Percentiles rank a stretch among this genome's conserved stretches.
Evolutionary conservation across 2,329 filamentous ascomycete species (phyloP).

Genomic region (Xylaria digitata): DNA sequence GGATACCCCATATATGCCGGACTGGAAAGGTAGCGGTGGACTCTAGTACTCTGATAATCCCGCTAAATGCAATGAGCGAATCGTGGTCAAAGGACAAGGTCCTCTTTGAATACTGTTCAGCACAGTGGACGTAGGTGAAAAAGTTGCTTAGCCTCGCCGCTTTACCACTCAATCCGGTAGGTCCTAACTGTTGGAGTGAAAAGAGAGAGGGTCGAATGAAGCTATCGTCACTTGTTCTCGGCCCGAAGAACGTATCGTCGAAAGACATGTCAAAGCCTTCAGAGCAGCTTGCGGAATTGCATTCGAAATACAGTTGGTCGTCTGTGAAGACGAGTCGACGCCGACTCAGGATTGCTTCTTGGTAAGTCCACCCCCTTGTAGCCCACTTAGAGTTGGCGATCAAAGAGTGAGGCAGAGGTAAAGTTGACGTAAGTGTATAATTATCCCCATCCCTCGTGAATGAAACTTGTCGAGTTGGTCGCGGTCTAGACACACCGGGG

Average conservation of each 20-base stretch:
- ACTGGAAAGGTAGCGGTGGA: slow-evolving; percentile 31
- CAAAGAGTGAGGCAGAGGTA: slow-evolving; percentile 8
- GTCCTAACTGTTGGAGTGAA: slow-evolving; percentile 4
- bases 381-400: slow-evolving; percentile 38
- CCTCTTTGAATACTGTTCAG: slow-evolving; percentile 34
- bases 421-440: background rate
- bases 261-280: slow-evolving; percentile 28
- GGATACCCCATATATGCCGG: slow-evolving; percentile 37
- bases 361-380: slow-evolving; percentile 51
- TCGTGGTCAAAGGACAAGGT: slow-evolving; percentile 34
- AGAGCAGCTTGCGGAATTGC: slow-evolving; percentile 24
- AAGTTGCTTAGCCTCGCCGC: slow-evolving; percentile 19
- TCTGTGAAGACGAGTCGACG: slow-evolving; percentile 50
- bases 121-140: slow-evolving; percentile 30
- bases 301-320: slow-evolving; percentile 41
- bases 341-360: slow-evolving; percentile 49
- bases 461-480: background rate
- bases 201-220: slow-evolving; percentile 23
- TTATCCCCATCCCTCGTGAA: background rate
- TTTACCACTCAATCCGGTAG: background rate
- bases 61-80: slow-evolving; percentile 36
- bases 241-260: background rate
- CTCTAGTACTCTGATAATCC: slow-evolving; percentile 34
- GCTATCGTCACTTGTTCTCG: background rate
- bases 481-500: background rate